Evolutionary conservation across 176 grass and related monocot genomes (phyloP), one percentile per base, ranked within the genome.

Genomic region (Oryza nivara): DNA sequence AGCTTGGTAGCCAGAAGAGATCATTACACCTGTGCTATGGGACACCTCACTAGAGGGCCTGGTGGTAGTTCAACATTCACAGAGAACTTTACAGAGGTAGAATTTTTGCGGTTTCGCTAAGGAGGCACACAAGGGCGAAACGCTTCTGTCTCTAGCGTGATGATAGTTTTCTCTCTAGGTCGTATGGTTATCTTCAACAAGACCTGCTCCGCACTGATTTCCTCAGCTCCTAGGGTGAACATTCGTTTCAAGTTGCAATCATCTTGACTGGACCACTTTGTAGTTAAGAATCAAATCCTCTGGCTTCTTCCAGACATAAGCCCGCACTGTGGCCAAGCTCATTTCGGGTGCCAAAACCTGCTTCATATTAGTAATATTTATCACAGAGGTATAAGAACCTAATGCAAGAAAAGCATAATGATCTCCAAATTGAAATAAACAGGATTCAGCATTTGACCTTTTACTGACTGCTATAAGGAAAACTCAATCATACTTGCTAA

Each of bases 221-320:
- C 44, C 67, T 76, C 10, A 71, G 44, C 23, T 41, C 73, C 38
- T 66, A 78, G 25, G 54, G 19, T 65, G 72, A 84, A 84, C 76
- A 70, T 75, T 80, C 61, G 68, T 54, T 52, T 63, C 48, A 88
- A 74, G 56, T 52, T 30, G 23, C 58, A 12, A 66, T 88, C 75
- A 96, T 84, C 89, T 92, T 6, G 84, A 74, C n/a, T 91, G 93
- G 36, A 92, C 84, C 66, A 89, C 71, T 96, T 93, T 95, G 66
- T 96, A 99, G 51, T 99, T 84, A 75, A 99, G 91, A 89, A 96
- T 89, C 90, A 99, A 82, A 80, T 99, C 93, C 76, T 99, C 93
- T 4, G 89, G 76, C 82, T 94, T 99, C 89, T 96, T 99, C 96
- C 96, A 99, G 22, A 99, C 87, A 75, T 96, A 96, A 73, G 93